A percentile compares a stretch with the other conserved stretches of the same genome.
Conservation (phyloP, 345 rosid species). For the Citrus inodora region DNA sequence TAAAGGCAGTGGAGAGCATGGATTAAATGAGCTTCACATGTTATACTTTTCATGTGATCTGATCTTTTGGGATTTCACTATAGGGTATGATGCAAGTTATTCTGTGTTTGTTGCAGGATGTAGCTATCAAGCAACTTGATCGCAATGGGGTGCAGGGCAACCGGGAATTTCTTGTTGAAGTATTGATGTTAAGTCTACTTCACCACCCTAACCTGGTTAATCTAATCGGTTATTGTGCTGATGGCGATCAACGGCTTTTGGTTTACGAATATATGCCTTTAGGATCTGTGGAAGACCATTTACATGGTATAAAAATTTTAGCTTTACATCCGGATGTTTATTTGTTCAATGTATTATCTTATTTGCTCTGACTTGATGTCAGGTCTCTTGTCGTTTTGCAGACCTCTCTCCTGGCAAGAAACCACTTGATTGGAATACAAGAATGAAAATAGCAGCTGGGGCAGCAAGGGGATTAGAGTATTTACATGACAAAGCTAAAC, state of each 20-base stretch:
- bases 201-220: slow-evolving; percentile 90
- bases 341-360: neutral
- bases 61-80: neutral
- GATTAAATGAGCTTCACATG: neutral
- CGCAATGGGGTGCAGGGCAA: slow-evolving; percentile 88
- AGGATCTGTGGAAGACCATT: slow-evolving; percentile 81
- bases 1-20: neutral
- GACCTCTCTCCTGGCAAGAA: slow-evolving; percentile 61
- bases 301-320: slow-evolving; percentile 50
- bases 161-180: slow-evolving; percentile 90
- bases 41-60: neutral
- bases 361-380: neutral
- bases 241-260: slow-evolving; percentile 93
- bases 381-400: slow-evolving; percentile 20
- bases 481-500: slow-evolving; percentile 74
- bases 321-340: neutral
- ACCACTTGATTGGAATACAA: slow-evolving; percentile 79
- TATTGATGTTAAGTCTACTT: slow-evolving; percentile 78
- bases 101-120: slow-evolving; percentile 46
- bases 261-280: slow-evolving; percentile 88
- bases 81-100: neutral
- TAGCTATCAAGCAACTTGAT: slow-evolving; percentile 91
- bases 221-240: slow-evolving; percentile 83
- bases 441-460: slow-evolving; percentile 91
- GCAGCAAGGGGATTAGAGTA: slow-evolving; percentile 84